phyloP scores from a whole-genome alignment of 2,329 filamentous ascomycete species.

The Apiospora malaysiana region DNA sequence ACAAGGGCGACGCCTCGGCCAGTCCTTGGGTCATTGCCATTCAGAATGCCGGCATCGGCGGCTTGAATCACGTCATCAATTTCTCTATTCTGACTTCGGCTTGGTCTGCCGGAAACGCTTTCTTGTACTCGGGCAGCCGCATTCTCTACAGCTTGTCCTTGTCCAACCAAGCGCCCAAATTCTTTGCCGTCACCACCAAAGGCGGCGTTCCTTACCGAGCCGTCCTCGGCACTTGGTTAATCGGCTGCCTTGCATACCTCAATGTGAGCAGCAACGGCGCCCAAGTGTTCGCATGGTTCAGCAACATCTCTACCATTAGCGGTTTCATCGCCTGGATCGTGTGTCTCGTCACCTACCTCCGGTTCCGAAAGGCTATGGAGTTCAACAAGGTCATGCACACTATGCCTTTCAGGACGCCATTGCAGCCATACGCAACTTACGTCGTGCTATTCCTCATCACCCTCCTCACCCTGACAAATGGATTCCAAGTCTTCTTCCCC shows the following conservation, averaged over 20 bases:
- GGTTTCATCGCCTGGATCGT: slow-evolving; percentile 67
- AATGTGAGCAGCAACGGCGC: slow-evolving; percentile 68
- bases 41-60: slow-evolving; percentile 66
- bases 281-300: slow-evolving; percentile 73
- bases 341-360: slow-evolving; percentile 63
- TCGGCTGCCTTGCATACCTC: slow-evolving; percentile 73
- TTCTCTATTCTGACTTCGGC: slow-evolving; percentile 71
- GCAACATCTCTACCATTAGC: slow-evolving; percentile 70
- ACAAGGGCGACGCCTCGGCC: slow-evolving; percentile 57
- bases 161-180: slow-evolving; percentile 67
- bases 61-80: slow-evolving; percentile 71
- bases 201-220: slow-evolving; percentile 65
- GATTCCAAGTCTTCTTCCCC: slow-evolving; percentile 76
- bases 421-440: slow-evolving; percentile 70
- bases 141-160: slow-evolving; percentile 73
- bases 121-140: slow-evolving; percentile 71
- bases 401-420: slow-evolving; percentile 57
- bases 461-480: slow-evolving; percentile 74
- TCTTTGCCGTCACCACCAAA: slow-evolving; percentile 65
- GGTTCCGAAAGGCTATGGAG: slow-evolving; percentile 62
- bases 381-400: slow-evolving; percentile 55
- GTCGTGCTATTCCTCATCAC: slow-evolving; percentile 61
- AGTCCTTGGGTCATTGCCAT: slow-evolving; percentile 73
- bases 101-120: slow-evolving; percentile 66
- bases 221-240: slow-evolving; percentile 60